These are phyloP conservation scores for Hyphodiscus hymeniophilus DNA, from an alignment of 495 filamentous ascomycete species.

Conservation along the genomic window DNA sequence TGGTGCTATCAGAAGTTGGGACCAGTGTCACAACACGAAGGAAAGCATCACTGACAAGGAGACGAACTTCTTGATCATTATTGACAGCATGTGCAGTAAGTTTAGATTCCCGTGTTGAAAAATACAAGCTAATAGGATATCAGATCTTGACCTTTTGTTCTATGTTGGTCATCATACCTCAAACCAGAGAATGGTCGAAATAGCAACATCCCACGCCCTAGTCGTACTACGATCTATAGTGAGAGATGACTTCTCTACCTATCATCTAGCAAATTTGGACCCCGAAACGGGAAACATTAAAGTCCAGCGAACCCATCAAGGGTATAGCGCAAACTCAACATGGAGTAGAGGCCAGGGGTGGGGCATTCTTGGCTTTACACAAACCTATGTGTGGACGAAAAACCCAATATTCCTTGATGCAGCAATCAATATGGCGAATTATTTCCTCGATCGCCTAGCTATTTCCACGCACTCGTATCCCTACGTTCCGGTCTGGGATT, in stretches of 20 bases:
- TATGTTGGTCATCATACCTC: conserved; percentile 26
- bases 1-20: conserved; percentile 28
- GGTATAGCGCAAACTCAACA: conserved; percentile 26
- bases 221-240: too few species aligned
- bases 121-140: conserved; percentile 12
- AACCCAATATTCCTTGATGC: conserved; percentile 24
- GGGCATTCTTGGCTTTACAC: conserved; percentile 31
- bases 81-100: conserved; percentile 31
- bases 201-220: conserved; percentile 22
- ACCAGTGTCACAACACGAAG: conserved; percentile 22
- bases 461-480: conserved; percentile 9
- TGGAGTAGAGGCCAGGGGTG: conserved; percentile 36
- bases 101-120: background rate
- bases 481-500: conserved; percentile 30
- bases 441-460: conserved; percentile 24
- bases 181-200: conserved; percentile 18
- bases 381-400: conserved; percentile 31
- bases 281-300: conserved; percentile 22
- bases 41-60: conserved; percentile 20
- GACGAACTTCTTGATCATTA: conserved; percentile 25
- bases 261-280: conserved; percentile 30
- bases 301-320: conserved; percentile 28
- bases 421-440: conserved; percentile 23
- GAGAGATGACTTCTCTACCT: conserved; percentile 28
- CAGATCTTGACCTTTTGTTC: conserved; percentile 31